Percentiles rank a stretch among this genome's conserved stretches.
Conservation (phyloP, 306 rosid species). For the Lathyrus aphaca region DNA sequence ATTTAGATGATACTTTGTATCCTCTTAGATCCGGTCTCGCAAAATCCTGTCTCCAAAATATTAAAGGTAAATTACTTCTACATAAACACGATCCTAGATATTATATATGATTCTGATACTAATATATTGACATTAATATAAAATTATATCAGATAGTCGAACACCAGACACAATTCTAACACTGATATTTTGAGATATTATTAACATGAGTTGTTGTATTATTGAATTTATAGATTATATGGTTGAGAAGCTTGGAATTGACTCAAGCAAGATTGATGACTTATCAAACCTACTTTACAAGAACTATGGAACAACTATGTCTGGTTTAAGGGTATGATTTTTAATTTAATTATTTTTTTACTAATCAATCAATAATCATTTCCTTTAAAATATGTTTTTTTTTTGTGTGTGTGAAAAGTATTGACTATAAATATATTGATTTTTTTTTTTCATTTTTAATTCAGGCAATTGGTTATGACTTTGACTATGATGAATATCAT, state of each 20-base stretch:
- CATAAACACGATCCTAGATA: background rate
- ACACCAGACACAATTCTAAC: background rate
- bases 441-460: constrained; percentile 31
- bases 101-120: background rate
- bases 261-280: constrained; percentile 65
- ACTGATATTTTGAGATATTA: background rate
- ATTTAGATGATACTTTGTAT: constrained; percentile 94
- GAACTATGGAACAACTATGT: constrained; percentile 96
- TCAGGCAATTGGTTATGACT: constrained; percentile 96
- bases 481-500: constrained; percentile 96
- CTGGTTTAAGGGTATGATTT: constrained; percentile 89
- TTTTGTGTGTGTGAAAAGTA: constrained; percentile 1
- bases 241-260: constrained; percentile 87
- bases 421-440: background rate
- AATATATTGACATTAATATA: background rate
- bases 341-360: background rate
- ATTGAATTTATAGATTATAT: constrained; percentile 62
- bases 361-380: constrained; percentile 2
- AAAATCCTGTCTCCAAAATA: constrained; percentile 59
- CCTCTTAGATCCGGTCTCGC: constrained; percentile 84
- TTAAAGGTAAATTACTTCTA: constrained; percentile 58
- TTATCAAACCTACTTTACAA: constrained; percentile 80
- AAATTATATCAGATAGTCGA: background rate
- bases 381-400: constrained; percentile 8
- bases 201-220: constrained; percentile 26